Conservation (phyloP, 768 basidiomycete species). For the Obba rivulosa region DNA sequence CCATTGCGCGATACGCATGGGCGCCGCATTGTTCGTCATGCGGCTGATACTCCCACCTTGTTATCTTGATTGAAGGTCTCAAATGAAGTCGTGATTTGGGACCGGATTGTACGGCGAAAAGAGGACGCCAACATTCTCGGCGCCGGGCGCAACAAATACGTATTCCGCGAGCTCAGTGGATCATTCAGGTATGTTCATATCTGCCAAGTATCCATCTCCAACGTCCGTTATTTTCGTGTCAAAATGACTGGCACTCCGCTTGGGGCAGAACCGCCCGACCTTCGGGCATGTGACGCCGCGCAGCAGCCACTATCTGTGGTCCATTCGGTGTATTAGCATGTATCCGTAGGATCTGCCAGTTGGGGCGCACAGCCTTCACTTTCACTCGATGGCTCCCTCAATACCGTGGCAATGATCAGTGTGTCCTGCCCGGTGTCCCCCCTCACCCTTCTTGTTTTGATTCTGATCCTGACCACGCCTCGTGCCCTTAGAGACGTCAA, state of each 20-base stretch:
- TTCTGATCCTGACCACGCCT: not conserved
- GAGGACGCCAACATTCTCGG: constrained; percentile 67
- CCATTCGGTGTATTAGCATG: too few relatives aligned
- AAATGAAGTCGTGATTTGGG: constrained; percentile 87
- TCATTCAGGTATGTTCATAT: constrained; percentile 65
- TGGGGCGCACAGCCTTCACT: too few relatives aligned
- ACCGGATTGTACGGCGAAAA: constrained; percentile 80
- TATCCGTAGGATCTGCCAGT: too few relatives aligned
- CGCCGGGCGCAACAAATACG: constrained; percentile 75
- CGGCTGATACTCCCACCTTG: not conserved
- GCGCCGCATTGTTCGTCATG: not conserved
- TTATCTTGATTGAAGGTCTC: constrained; percentile 37
- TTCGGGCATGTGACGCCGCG: too few relatives aligned
- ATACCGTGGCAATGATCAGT: too few relatives aligned
- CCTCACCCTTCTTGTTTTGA: not conserved
- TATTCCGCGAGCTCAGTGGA: constrained; percentile 67
- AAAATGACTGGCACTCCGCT: too few relatives aligned
- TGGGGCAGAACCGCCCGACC: too few relatives aligned
- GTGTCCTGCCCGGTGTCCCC: too few relatives aligned
- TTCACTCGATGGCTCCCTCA: too few relatives aligned
- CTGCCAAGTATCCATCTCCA: too few relatives aligned
- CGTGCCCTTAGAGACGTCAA: constrained; percentile 52
- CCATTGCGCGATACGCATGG: not conserved
- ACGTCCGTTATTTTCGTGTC: too few relatives aligned
- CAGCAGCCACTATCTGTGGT: too few relatives aligned